Evolutionary conservation across 75 land plant species (phyloP), one percentile per base, ranked within the genome.

Genomic region (Pinus tabuliformis): DNA sequence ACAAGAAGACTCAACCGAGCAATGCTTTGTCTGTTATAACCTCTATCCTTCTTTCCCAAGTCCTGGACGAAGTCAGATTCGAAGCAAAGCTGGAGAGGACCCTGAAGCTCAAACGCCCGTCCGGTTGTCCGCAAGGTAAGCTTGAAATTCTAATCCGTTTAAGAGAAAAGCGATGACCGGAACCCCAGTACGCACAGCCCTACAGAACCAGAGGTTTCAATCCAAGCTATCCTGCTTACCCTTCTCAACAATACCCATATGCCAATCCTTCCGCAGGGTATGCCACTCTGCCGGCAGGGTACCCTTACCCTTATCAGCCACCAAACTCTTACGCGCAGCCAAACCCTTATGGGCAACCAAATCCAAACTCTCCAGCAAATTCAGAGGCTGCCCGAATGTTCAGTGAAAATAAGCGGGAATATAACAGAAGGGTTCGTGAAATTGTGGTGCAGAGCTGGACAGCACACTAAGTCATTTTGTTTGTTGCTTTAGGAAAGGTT

Each of bases 91-190:
- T 6, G 49, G 45, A 17, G 52, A 58, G 58, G 2, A 73, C 78
- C 8, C 76, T 89, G 20, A 74, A 79, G 68, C 75, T 86, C 33
- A 81, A 82, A 57, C 86, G 92, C 26, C 89, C 89, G 20, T 90
- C 89, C 28, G 92, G 92, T 6, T 83, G 92, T 0, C 92, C 92
- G 20, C 92, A 90, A 22, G 92, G 92, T 6, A 87, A 87, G 80
- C 77, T 90, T 66, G 76, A 84, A 6, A 21, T 87, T 22, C 83
- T 77, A 22, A 21, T 90, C 63, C 77, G 75, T 2, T 3, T 90
- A 14, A 62, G 72, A 8, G 87, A 87, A 56, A 57, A 52, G 16
- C 63, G 36, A 57, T 57, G 57, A 37, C 79, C 81, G 15, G 72
- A 39, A 22, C 12, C 60, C 45, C 75, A 82, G n/a, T 80, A 78